phyloP scores from a whole-genome alignment of 2,329 filamentous ascomycete species.

The Phialophora tarda region DNA sequence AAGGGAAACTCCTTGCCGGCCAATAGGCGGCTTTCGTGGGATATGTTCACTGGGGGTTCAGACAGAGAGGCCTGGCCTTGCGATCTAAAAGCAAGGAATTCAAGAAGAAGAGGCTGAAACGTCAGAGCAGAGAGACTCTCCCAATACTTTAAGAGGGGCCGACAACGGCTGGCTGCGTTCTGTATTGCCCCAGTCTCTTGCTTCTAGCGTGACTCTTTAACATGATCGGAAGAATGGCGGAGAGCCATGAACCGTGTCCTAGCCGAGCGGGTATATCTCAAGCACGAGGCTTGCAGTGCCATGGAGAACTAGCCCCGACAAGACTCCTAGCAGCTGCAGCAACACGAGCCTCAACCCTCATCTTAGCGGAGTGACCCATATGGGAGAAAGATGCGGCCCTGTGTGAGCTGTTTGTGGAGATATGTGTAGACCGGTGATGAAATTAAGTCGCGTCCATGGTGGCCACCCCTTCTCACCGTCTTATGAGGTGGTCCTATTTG shows the following conservation, averaged over 20 bases:
- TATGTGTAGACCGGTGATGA: background rate
- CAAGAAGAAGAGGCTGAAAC: background rate
- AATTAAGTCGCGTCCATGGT: background rate
- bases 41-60: background rate
- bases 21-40: background rate
- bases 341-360: background rate
- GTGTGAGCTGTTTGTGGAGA: background rate
- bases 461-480: background rate
- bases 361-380: background rate
- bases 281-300: background rate
- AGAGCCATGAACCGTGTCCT: background rate
- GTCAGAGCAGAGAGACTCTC: background rate
- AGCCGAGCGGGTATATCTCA: background rate
- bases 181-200: background rate
- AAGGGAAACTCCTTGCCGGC: background rate
- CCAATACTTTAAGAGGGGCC: background rate
- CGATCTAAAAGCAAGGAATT: background rate
- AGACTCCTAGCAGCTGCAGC: background rate
- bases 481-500: background rate
- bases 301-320: background rate
- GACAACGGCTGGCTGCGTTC: background rate
- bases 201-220: background rate
- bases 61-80: background rate
- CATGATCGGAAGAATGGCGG: background rate
- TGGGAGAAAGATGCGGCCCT: background rate